Evolutionary conservation across 768 basidiomycete species (phyloP).

Genomic region (Tubosaeta sp.): DNA sequence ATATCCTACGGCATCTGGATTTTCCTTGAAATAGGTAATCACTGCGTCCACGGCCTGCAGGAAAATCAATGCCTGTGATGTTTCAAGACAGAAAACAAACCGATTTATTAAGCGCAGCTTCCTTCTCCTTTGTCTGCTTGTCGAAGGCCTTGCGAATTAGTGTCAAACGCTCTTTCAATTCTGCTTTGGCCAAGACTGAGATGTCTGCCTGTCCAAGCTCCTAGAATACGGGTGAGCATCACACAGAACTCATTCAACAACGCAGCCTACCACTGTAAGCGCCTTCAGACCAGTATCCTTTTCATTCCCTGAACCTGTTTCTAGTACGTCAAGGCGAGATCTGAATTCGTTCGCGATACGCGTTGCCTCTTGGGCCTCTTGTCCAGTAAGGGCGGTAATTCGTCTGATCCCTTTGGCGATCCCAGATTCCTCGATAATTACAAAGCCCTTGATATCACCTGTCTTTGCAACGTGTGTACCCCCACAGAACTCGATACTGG

Average conservation of each 20-base stretch:
- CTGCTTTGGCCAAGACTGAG: slow-evolving; percentile 76
- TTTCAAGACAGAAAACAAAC: slow-evolving; percentile 37
- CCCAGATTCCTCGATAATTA: slow-evolving; percentile 92
- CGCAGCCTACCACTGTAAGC: slow-evolving; percentile 59
- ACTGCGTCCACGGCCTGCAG: slow-evolving; percentile 67
- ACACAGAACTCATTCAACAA: neutral
- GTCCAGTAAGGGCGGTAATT: slow-evolving; percentile 90
- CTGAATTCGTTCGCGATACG: slow-evolving; percentile 62
- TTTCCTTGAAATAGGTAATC: slow-evolving; percentile 70
- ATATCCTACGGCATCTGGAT: slow-evolving; percentile 66
- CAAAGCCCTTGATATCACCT: slow-evolving; percentile 94
- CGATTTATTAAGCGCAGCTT: slow-evolving; percentile 70
- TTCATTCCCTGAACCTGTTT: slow-evolving; percentile 60
- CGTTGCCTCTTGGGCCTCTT: slow-evolving; percentile 83
- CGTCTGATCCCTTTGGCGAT: slow-evolving; percentile 98
- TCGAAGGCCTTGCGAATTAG: slow-evolving; percentile 77
- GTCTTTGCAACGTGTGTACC: slow-evolving; percentile 99
- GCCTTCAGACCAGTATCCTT: slow-evolving; percentile 88
- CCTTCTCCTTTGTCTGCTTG: slow-evolving; percentile 80
- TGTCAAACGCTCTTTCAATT: slow-evolving; percentile 70
- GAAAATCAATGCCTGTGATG: neutral
- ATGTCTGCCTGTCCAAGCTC: slow-evolving; percentile 89
- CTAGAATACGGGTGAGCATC: slow-evolving; percentile 37
- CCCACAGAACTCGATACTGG: slow-evolving; percentile 97
- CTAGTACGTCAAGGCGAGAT: slow-evolving; percentile 57